Base-by-base conservation (phyloP, 352 stramenopile genomes). In the Pilasporangium apinafurcum region DNA sequence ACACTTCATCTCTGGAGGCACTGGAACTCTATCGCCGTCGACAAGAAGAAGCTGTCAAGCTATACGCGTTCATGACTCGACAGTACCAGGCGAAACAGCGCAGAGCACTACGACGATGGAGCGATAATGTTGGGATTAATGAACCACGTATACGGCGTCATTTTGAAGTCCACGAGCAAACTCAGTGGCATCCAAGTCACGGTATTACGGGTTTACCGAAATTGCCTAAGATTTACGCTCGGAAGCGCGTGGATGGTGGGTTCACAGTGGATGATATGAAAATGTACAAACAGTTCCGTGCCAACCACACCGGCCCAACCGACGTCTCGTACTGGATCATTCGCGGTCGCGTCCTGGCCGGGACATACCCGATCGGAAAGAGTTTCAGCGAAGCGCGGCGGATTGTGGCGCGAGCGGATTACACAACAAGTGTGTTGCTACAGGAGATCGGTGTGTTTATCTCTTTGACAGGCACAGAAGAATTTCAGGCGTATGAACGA, bases 291-390 rank as follows among this genome's bases (percentile, higher is more conserved):
- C 59, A 83, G 38, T 93, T 93, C 36, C 63, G 68, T n/a, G 53
- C 57, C 7, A 77, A 69, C 40, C 74, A 90, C 48, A 53, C 59
- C 0, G 77, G 82, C 0, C 79, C 79, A 6, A 85, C 75, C 0
- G 74, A 86, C 43, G 57, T 59, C 36, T 88, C 74, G 24, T 87
- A 82, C 44, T 91, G 79, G 82, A 49, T 89, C 42, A 44, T 91
- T 27, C 71, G 70, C 29, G 44, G 51, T 24, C 63, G 68, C 8
- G 49, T 91, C 25, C 63, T 91, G 10, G 51, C 68, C 18, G 77
- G 79, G 7, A 50, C 53, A 5, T 88, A 82, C 44, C 81, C 81
- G 1, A 26, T 60, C 0, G 74, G 76, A 10, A 35, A 51, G 38
- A 65, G 69, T 10, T 80, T 80, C 12, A 59, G 56, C 3, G 56